These are phyloP conservation scores for Xylaria arbuscula DNA, from an alignment of 2,329 filamentous ascomycete genomes.

Conservation along the genomic window DNA sequence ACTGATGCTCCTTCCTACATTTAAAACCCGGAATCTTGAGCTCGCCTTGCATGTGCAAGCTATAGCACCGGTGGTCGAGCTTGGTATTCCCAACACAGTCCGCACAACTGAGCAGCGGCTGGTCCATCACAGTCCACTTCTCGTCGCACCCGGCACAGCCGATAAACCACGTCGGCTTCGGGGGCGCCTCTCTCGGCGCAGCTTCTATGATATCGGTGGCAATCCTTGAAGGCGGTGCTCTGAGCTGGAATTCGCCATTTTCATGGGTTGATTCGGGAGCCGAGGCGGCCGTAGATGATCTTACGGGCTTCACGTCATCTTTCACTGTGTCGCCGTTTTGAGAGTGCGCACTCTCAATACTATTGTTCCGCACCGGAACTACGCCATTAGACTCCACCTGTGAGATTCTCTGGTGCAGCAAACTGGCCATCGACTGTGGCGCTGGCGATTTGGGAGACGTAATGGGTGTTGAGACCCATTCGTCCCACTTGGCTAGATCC, in stretches of 20 bases:
- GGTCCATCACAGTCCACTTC: conserved; percentile 44
- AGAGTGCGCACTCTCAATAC: conserved; percentile 5
- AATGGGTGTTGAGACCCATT: conserved; percentile 42
- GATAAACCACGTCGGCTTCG: conserved; percentile 42
- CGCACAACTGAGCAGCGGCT: conserved; percentile 45
- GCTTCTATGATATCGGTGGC: conserved; percentile 26
- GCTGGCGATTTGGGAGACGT: conserved; percentile 17
- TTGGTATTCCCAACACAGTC: conserved; percentile 45
- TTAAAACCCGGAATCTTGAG: conserved; percentile 37
- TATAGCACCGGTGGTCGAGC: conserved; percentile 42
- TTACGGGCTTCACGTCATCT: conserved; percentile 8
- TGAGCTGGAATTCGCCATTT: conserved; percentile 3
- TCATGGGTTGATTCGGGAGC: background rate
- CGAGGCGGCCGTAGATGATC: conserved; percentile 17
- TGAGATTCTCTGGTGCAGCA: background rate
- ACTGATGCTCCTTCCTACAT: conserved; percentile 44
- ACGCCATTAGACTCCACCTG: conserved; percentile 14
- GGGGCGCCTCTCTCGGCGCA: conserved; percentile 26
- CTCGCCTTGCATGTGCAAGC: conserved; percentile 37
- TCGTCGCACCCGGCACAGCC: conserved; percentile 45
- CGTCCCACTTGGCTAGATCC: conserved; percentile 41
- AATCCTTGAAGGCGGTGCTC: conserved; percentile 16
- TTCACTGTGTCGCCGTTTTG: conserved; percentile 7
- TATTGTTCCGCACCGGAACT: background rate
- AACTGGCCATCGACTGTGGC: conserved; percentile 19